Percentiles rank a stretch among this genome's conserved stretches.
Conservation (phyloP, 352 stramenopile genomes). For the Phytophthora foliorum region DNA sequence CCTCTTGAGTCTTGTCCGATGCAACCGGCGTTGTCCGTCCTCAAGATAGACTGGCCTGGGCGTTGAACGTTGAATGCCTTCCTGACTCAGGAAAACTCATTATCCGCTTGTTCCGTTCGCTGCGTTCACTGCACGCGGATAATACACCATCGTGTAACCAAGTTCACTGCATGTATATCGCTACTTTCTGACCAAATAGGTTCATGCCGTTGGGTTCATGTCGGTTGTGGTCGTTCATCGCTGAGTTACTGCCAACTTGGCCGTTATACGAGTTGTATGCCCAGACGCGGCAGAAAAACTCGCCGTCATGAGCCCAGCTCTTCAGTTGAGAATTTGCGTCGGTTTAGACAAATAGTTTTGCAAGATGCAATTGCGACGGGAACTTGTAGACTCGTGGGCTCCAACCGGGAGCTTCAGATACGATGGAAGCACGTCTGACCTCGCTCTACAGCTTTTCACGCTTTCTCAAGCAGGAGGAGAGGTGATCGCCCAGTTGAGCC, state of each 20-base stretch:
- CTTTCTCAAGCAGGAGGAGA: conserved; percentile 26
- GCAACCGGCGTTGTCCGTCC: no score
- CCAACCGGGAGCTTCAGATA: conserved; percentile 23
- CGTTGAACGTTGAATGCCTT: neutral
- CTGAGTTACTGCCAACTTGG: no score
- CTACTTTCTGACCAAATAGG: neutral
- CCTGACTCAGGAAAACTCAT: neutral
- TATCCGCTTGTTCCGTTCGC: neutral
- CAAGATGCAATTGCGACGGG: conserved; percentile 4
- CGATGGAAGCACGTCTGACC: conserved; percentile 44
- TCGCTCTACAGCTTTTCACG: conserved; percentile 43
- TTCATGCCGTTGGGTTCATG: conserved; percentile 9
- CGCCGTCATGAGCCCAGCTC: neutral
- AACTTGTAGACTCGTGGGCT: conserved; percentile 22
- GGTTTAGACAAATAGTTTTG: neutral
- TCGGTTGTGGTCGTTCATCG: conserved; percentile 1
- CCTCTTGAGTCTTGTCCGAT: no score
- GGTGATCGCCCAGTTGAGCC: conserved; percentile 11
- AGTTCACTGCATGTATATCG: neutral
- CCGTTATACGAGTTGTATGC: no score
- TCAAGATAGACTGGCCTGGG: no score
- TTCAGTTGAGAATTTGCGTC: conserved; percentile 19
- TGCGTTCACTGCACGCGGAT: neutral
- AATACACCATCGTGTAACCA: neutral
- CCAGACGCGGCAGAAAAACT: no score